Conservation (phyloP, 164 flowering plant genomes). For the Vitis amurensis region DNA sequence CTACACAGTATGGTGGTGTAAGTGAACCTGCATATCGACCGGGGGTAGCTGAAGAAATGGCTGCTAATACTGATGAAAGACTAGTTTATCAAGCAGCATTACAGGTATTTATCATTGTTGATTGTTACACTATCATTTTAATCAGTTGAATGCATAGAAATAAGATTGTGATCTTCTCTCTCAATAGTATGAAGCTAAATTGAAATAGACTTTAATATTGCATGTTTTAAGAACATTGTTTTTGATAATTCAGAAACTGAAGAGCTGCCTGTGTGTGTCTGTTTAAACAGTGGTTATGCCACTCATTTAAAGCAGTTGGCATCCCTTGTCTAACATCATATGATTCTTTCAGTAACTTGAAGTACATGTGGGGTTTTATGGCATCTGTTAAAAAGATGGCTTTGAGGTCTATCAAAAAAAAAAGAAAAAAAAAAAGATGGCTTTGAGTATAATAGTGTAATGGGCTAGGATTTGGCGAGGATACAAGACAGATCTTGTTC, state of each 20-base stretch:
- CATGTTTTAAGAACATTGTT: too few relatives aligned
- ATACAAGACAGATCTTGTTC: not conserved
- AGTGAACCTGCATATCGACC: slow-evolving; percentile 42
- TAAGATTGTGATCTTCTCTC: not conserved
- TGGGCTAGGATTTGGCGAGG: not conserved
- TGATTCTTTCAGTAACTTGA: not conserved
- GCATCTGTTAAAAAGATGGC: not conserved
- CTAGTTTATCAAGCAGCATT: slow-evolving; percentile 80
- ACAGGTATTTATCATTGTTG: slow-evolving; percentile 47
- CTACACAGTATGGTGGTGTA: slow-evolving; percentile 35
- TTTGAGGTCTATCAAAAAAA: not conserved
- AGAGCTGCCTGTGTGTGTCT: too few relatives aligned
- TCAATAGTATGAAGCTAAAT: not conserved
- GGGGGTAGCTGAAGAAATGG: slow-evolving; percentile 51
- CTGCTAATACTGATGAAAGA: slow-evolving; percentile 66
- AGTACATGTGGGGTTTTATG: not conserved
- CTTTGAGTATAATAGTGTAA: not conserved
- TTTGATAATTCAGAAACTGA: too few relatives aligned
- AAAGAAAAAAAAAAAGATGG: too few relatives aligned
- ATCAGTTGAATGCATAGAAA: not conserved
- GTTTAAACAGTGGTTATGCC: too few relatives aligned
- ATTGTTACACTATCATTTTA: not conserved
- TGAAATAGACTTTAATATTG: too few relatives aligned
- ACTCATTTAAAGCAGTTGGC: not conserved
- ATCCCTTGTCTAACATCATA: not conserved